These are phyloP conservation scores for Spizellomyces punctatus DNA, from an alignment of 192 early-diverging fungal genomes.

Conservation along the genomic window DNA sequence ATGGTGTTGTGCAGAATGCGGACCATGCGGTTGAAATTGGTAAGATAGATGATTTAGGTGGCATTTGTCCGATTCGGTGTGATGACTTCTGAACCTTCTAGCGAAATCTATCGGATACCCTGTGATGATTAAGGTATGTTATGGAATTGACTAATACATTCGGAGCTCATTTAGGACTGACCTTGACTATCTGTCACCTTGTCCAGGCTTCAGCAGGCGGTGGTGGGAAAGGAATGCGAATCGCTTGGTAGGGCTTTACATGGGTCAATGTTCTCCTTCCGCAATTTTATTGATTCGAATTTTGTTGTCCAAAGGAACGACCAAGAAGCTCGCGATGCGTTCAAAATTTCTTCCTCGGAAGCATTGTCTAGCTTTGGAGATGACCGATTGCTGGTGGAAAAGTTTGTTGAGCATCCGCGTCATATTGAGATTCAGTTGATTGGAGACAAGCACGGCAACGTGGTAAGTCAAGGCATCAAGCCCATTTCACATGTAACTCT, in stretches of 20 bases:
- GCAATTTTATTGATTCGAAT: not conserved
- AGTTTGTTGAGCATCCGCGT: conserved; percentile 88
- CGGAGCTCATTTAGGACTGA: too few relatives aligned
- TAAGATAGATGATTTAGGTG: conserved; percentile 16
- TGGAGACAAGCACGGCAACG: conserved; percentile 96
- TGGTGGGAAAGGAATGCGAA: conserved; percentile 98
- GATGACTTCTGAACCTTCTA: conserved; percentile 12
- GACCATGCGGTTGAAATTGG: conserved; percentile 77
- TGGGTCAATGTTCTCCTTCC: not conserved
- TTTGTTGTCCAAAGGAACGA: conserved; percentile 7
- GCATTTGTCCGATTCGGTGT: too few relatives aligned
- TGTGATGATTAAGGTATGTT: conserved; percentile 80
- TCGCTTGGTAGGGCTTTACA: conserved; percentile 65
- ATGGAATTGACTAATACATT: too few relatives aligned
- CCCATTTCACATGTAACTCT: not conserved
- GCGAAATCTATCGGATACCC: conserved; percentile 94
- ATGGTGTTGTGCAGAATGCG: conserved; percentile 75
- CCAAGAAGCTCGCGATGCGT: conserved; percentile 74
- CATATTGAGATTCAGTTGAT: conserved; percentile 97
- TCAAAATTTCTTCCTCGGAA: conserved; percentile 83
- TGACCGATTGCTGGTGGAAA: conserved; percentile 85
- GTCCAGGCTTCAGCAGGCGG: conserved; percentile 83
- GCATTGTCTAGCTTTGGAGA: conserved; percentile 92
- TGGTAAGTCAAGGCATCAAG: conserved; percentile 59
- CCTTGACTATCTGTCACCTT: too few relatives aligned